Evolutionary conservation across 208 protist genomes (phyloP).

Genomic region (Leptomonas pyrrhocoris): DNA sequence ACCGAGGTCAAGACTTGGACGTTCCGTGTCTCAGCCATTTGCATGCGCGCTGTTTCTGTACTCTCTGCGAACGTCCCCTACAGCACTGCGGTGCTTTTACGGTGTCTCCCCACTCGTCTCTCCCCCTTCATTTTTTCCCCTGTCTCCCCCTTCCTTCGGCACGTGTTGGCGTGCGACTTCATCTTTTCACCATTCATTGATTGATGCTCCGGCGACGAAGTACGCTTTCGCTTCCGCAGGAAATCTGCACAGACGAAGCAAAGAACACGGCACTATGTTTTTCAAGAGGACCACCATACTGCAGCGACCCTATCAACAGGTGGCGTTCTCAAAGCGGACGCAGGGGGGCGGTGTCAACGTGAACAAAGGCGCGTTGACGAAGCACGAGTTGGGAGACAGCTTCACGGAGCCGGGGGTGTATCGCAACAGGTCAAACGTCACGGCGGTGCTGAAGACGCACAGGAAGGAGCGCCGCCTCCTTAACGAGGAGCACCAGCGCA

Average conservation of each 20-base stretch:
- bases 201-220: no score
- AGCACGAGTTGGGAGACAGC: slow-evolving; percentile 59
- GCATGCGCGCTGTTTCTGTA: no score
- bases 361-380: slow-evolving; percentile 62
- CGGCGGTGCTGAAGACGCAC: slow-evolving; percentile 56
- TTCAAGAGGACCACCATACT: neutral
- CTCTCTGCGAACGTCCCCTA: no score
- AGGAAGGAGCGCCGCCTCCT: slow-evolving; percentile 49
- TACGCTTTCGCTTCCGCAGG: no score
- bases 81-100: no score
- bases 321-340: slow-evolving; percentile 39
- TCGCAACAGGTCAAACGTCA: slow-evolving; percentile 60
- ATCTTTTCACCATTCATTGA: neutral
- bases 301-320: slow-evolving; percentile 33
- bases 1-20: no score
- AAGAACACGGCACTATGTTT: neutral
- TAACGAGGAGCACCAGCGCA: slow-evolving; percentile 42
- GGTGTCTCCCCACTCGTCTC: no score
- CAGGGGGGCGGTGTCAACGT: slow-evolving; percentile 49
- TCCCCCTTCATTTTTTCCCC: no score
- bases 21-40: no score
- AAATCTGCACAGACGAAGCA: neutral
- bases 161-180: neutral
- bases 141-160: neutral
- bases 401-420: slow-evolving; percentile 82